A percentile compares a stretch with the other conserved stretches of the same genome.
These are phyloP conservation scores for Candida tallmaniae DNA, from an alignment of 805 yeast genomes.

Conservation along the genomic window DNA sequence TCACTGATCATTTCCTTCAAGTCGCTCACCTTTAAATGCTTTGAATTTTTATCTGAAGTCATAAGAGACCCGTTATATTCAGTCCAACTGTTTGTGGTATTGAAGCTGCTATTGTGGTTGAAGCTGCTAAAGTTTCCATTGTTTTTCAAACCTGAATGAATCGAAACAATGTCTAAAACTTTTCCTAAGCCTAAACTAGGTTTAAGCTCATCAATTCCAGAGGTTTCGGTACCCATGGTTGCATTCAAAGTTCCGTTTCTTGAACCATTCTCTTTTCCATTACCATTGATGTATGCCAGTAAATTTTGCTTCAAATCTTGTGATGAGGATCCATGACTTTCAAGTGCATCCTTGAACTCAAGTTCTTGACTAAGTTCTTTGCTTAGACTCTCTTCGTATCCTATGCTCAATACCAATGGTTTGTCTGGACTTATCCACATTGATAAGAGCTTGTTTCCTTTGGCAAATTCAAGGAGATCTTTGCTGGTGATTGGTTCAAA, in stretches of 20 bases:
- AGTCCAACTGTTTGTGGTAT: constrained; percentile 7
- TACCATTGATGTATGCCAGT: neutral
- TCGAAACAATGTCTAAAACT: constrained; percentile 38
- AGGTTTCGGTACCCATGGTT: neutral
- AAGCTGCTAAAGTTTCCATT: neutral
- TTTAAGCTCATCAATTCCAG: constrained; percentile 11
- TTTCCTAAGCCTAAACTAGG: constrained; percentile 31
- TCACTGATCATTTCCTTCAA: constrained; percentile 23
- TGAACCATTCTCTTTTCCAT: constrained; percentile 1
- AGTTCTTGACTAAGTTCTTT: constrained; percentile 1
- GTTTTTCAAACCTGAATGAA: constrained; percentile 29
- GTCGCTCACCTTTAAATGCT: constrained; percentile 33
- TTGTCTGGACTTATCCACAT: constrained; percentile 30
- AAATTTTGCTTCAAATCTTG: neutral
- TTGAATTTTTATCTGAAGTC: constrained; percentile 11
- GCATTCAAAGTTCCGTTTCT: constrained; percentile 8
- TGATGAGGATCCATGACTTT: too few relatives aligned
- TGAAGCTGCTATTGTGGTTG: constrained; percentile 7
- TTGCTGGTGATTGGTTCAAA: constrained; percentile 11
- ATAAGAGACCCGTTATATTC: constrained; percentile 16
- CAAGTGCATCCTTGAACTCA: too few relatives aligned
- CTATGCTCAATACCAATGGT: constrained; percentile 15
- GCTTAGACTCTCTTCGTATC: constrained; percentile 2
- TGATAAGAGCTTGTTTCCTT: constrained; percentile 21
- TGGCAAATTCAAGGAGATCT: constrained; percentile 22